Base-by-base conservation (phyloP, 176 grass and related monocot species). In the Zizania latifolia region DNA sequence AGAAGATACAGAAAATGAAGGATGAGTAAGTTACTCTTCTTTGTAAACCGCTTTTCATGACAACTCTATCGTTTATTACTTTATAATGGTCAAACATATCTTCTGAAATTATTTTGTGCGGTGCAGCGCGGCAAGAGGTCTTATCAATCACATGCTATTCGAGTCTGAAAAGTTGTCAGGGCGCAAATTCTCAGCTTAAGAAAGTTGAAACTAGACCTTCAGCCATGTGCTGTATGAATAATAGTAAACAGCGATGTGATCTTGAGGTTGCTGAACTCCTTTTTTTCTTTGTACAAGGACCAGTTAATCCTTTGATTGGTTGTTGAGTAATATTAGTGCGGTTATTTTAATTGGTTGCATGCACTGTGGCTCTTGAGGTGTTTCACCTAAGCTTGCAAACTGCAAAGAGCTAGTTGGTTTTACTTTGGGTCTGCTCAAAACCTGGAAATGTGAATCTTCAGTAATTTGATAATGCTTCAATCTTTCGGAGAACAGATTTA, bases 1-100 rank as follows among this genome's bases (percentile, higher is more conserved):
- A 94, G 75, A 99, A 99, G 82, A 99, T 99, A 88, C 89, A 92
- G 62, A 92, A 92, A 58, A 85, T 99, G 72, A 99, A 99, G 68
- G 91, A 94, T 55, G 89, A 94, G 95, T 99, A 84, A 82, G 95
- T 78, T 79, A 38, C 46, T 82, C 19, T 11, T 61, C 21, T 2
- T 0, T 64, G 63, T 16, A 35, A 15, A 46, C 36, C 3, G 30
- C 38, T 28, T n/a, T 72, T 56, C 58, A 29, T 84, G 61, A 61
- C 38, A 11, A 16, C 14, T 86, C 51, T 81, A 73, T 68, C 33
- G 59, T 75, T 68, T 65, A 30, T 30, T n/a, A n/a, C n/a, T n/a
- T n/a, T n/a, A n/a, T n/a, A 65, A 9, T 66, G 24, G 40, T 60
- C 0, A 6, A 31, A 31, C 13, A 51, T 86, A 35, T 54, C 29